These are phyloP conservation scores for Conticribra guillardii DNA, from an alignment of 108 stramenopile species.

Conservation along the genomic window DNA sequence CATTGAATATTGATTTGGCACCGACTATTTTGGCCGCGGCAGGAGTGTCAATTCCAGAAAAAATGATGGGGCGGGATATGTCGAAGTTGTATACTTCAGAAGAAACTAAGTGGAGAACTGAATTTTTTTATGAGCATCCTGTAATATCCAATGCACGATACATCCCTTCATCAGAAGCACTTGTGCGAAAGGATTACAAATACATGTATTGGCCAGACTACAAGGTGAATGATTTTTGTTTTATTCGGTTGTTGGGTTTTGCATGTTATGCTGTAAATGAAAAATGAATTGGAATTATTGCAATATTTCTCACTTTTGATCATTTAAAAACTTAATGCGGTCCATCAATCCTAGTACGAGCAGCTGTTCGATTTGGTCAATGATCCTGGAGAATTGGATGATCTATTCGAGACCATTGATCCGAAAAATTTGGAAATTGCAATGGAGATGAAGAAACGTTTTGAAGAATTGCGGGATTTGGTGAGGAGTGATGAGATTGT, in stretches of 20 bases:
- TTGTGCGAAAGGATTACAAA: slow-evolving; percentile 57
- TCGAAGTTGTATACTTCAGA: slow-evolving; percentile 61
- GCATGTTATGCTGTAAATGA: no score
- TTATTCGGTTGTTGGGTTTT: no score
- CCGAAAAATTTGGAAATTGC: slow-evolving; percentile 4
- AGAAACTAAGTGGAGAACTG: slow-evolving; percentile 48
- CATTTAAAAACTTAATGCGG: no score
- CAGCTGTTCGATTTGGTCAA: slow-evolving; percentile 74
- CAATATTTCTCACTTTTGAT: no score
- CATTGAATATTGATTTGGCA: slow-evolving; percentile 81
- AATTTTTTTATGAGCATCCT: slow-evolving; percentile 67
- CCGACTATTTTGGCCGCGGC: slow-evolving; percentile 78
- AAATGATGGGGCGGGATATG: slow-evolving; percentile 83
- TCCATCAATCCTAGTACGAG: no score
- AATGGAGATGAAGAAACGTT: slow-evolving; percentile 33
- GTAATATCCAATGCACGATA: slow-evolving; percentile 11
- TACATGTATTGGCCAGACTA: slow-evolving; percentile 83
- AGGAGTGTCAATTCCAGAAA: slow-evolving; percentile 50
- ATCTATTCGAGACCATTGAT: slow-evolving; percentile 53
- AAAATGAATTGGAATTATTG: no score
- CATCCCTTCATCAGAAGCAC: slow-evolving; percentile 46
- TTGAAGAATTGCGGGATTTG: slow-evolving; percentile 18
- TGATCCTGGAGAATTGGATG: slow-evolving; percentile 77
- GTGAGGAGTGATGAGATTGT: slow-evolving; percentile 35
- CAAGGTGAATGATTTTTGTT: no score